These are phyloP conservation scores for Lavandula angustifolia DNA, from an alignment of 257 asterid genomes.

Conservation along the genomic window DNA sequence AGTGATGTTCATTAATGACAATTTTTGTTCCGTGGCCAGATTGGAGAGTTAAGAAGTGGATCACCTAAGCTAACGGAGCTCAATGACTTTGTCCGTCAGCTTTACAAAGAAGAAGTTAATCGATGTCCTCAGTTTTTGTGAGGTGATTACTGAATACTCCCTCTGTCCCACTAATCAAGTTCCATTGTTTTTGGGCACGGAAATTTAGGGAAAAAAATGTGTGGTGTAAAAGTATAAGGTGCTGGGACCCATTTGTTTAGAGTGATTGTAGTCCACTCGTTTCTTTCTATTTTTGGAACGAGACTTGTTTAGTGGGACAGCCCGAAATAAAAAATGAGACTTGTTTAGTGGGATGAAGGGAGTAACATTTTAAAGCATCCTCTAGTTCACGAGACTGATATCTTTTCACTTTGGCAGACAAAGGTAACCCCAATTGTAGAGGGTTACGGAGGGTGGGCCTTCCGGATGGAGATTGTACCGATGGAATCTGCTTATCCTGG, in stretches of 20 bases:
- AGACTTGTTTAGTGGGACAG: no score
- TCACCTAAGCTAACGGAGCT: conserved; percentile 93
- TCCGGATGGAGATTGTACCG: conserved; percentile 96
- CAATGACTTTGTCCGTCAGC: conserved; percentile 75
- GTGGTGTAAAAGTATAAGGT: no score
- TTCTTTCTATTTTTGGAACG: no score
- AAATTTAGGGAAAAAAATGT: no score
- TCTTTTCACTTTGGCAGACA: conserved; percentile 59
- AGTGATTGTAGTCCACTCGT: no score
- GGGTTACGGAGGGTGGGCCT: conserved; percentile 99
- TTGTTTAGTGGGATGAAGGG: no score
- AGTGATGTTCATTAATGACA: conserved; percentile 21
- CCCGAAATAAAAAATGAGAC: no score
- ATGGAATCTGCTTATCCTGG: conserved; percentile 97
- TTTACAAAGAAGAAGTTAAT: conserved; percentile 67
- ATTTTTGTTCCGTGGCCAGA: conserved; percentile 52
- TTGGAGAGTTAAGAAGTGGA: conserved; percentile 98
- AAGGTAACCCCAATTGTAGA: conserved; percentile 96
- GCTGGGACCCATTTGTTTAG: no score
- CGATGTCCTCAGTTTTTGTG: conserved; percentile 96
- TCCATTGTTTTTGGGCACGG: no score
- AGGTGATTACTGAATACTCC: conserved; percentile 45
- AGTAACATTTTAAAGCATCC: no score
- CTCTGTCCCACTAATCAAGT: no score
- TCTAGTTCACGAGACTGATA: conserved; percentile 30